Base-by-base conservation (phyloP, 192 early-diverging fungal species). In the Backusella mclennaniae region DNA sequence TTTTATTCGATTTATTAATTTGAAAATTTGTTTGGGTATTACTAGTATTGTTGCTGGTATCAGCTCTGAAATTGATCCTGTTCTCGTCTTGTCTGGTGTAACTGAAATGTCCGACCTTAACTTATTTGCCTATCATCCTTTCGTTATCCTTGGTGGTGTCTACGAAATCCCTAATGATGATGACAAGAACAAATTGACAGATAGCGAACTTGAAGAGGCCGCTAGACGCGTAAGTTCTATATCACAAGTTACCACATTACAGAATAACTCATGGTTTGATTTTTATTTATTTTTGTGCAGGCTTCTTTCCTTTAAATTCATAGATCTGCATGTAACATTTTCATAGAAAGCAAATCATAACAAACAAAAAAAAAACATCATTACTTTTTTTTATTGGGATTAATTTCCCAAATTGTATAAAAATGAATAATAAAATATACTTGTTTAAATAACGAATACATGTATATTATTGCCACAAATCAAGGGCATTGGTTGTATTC, bases 51-150 rank as follows among this genome's bases (percentile, higher is more conserved):
- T 90, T 72, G 86, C 86, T 73, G 89, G 89, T 72, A 85, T 85
- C 44, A 84, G 71, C 41, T 88, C 89, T 29, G 82, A 89, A 77
- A 87, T 90, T 73, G 89, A 90, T 77, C 83, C 85, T 26, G 88
- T 87, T 15, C 75, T 90, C 9, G 89, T 90, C 6, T 77, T 90
- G 59, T 81, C 80, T 38, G 87, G 89, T 46, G 87, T 90, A 8
- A 89, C 87, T 49, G 82, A 82, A 69, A 77, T 76, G 77, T 66
- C 59, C 6, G 83, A 86, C 75, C 73, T 90, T 66, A 74, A 52
- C 38, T 73, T 79, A 15, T 80, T 86, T 52, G 86, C 87, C 19
- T 90, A 90, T 76, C 80, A 84, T 35, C 89, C 89, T 67, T 89
- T 80, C 69, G 53, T 90, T 33, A 80, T 90, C 15, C 73, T 89